phyloP scores from a whole-genome alignment of 352 stramenopile species.

The Phytophthora macrochlamydospora region DNA sequence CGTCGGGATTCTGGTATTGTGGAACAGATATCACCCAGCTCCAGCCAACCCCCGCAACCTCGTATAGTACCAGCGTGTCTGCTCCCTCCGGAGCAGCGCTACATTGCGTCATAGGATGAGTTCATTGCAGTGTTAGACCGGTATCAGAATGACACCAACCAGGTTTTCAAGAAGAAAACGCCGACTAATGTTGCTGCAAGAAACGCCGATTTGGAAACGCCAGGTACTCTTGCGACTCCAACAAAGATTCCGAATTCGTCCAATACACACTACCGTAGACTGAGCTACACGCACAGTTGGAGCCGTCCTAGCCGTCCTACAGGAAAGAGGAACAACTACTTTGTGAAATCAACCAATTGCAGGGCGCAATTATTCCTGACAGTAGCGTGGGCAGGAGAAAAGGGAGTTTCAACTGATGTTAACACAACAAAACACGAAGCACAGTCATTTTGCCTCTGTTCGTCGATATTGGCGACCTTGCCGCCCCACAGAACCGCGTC shows the following conservation, averaged over 20 bases:
- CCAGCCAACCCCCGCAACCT: neutral
- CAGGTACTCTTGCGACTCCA: neutral
- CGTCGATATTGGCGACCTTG: no score
- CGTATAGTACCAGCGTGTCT: neutral
- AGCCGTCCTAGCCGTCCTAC: neutral
- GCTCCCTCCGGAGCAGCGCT: neutral
- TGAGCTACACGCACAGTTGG: constrained; percentile 8
- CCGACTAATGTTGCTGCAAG: neutral
- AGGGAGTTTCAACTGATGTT: neutral
- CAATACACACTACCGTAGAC: neutral
- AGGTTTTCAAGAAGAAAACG: neutral
- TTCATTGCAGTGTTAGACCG: neutral
- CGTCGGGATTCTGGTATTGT: neutral
- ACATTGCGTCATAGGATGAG: neutral
- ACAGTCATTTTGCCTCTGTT: neutral
- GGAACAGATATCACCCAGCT: neutral
- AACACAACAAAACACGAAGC: neutral
- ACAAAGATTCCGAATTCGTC: neutral
- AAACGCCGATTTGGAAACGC: neutral
- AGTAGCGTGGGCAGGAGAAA: neutral
- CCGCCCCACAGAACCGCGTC: no score
- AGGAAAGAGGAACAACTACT: constrained; percentile 6
- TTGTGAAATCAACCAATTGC: constrained; percentile 8
- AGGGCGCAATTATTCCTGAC: neutral
- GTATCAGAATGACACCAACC: neutral